phyloP scores from a whole-genome alignment of 2,329 filamentous ascomycete species.

The Ophiostoma perfectum region DNA sequence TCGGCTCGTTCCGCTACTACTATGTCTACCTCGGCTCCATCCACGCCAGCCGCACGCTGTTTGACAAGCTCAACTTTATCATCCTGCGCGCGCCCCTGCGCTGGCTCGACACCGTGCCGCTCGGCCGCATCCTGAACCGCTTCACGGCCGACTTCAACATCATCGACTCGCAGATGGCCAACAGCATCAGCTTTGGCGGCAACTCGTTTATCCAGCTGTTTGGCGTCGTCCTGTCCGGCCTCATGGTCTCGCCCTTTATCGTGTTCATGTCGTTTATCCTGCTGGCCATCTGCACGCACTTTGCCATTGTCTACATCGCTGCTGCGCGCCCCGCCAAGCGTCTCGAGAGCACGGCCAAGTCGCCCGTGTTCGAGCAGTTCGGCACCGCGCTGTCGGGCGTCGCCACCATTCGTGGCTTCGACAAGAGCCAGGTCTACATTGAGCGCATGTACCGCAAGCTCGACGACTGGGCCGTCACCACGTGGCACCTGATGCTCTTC shows the following conservation, averaged over 20 bases:
- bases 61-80: constrained; percentile 59
- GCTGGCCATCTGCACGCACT: constrained; percentile 51
- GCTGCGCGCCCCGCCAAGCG: constrained; percentile 71
- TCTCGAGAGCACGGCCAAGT: constrained; percentile 70
- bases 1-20: constrained; percentile 59
- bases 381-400: constrained; percentile 67
- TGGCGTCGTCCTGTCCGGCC: constrained; percentile 60
- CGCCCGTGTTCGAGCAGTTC: constrained; percentile 76
- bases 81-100: constrained; percentile 68
- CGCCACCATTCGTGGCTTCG: constrained; percentile 69
- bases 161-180: constrained; percentile 62
- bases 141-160: constrained; percentile 73
- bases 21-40: constrained; percentile 61
- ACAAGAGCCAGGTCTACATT: constrained; percentile 61
- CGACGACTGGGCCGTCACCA: constrained; percentile 61
- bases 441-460: constrained; percentile 64
- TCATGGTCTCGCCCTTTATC: constrained; percentile 63
- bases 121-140: constrained; percentile 70
- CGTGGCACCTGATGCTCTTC: constrained; percentile 64
- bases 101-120: constrained; percentile 74
- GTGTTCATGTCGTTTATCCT: constrained; percentile 57
- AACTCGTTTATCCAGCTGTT: constrained; percentile 57
- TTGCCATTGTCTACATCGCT: constrained; percentile 59
- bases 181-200: constrained; percentile 56
- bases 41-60: constrained; percentile 62